These are phyloP conservation scores for Vaccinium vitisidaea DNA, from an alignment of 148 eudicot genomes.

Conservation along the genomic window DNA sequence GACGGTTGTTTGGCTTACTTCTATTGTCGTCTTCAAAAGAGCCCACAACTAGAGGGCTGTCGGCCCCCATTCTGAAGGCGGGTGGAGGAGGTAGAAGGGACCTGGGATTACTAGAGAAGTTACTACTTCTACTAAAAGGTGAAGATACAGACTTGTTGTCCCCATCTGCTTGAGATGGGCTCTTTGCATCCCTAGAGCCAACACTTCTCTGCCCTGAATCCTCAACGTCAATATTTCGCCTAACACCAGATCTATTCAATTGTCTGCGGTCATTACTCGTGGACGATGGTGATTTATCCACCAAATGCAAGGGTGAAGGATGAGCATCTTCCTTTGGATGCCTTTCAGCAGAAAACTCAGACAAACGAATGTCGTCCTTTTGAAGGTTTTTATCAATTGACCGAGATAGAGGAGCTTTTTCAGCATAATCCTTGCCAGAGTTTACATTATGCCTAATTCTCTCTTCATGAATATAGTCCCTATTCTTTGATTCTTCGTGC, in stretches of 20 bases:
- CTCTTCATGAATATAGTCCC: conserved; percentile 49
- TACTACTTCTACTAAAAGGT: conserved; percentile 51
- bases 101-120: conserved; percentile 49
- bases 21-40: conserved; percentile 64
- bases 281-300: conserved; percentile 73
- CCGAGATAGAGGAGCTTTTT: conserved; percentile 49
- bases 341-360: conserved; percentile 59
- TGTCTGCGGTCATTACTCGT: conserved; percentile 60
- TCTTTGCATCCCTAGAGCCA: conserved; percentile 65
- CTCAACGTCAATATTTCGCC: conserved; percentile 65
- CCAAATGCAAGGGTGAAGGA: conserved; percentile 44
- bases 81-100: conserved; percentile 57
- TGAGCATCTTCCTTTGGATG: conserved; percentile 43
- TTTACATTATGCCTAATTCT: conserved; percentile 29
- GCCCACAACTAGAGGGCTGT: conserved; percentile 50
- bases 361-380: conserved; percentile 50
- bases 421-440: conserved; percentile 49
- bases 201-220: conserved; percentile 69
- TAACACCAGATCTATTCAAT: conserved; percentile 50
- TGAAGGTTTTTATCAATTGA: conserved; percentile 53
- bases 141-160: conserved; percentile 52
- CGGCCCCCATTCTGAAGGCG: conserved; percentile 63
- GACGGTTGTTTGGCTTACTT: conserved; percentile 56
- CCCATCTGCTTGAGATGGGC: conserved; percentile 51
- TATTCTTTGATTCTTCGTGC: conserved; percentile 63